Conservation (phyloP, 176 grass and related monocot species). For the Eremochloa ophiuroides region DNA sequence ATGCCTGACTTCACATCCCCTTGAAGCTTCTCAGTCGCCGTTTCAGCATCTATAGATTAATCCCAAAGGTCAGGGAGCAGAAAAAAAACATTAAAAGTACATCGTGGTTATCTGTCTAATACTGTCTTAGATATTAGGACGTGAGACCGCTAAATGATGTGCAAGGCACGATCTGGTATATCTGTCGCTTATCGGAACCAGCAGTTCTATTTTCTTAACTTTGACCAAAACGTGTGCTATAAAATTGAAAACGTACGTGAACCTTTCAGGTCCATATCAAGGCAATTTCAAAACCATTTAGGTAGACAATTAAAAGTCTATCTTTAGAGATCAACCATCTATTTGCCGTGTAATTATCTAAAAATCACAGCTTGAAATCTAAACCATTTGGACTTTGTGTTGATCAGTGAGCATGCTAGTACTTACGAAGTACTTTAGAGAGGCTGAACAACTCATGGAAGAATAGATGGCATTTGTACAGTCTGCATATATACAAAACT, state of each 20-base stretch:
- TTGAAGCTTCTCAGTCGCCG: constrained; percentile 22
- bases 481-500: not conserved
- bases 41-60: constrained; percentile 23
- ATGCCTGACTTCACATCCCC: constrained; percentile 34
- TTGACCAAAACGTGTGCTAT: not conserved
- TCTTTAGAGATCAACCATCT: not conserved
- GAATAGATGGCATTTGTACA: not conserved
- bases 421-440: not conserved
- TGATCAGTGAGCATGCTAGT: not conserved
- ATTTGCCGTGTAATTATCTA: not conserved
- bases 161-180: not conserved
- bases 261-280: not conserved
- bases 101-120: constrained; percentile 2
- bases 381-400: not conserved
- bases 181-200: not conserved
- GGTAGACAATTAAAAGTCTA: not conserved
- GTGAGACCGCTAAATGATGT: not conserved
- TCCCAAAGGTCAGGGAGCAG: constrained; percentile 5
- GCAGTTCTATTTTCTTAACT: constrained; percentile 6
- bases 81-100: constrained; percentile 17
- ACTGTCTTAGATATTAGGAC: not conserved
- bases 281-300: not conserved
- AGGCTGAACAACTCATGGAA: not conserved
- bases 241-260: not conserved
- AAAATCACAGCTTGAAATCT: not conserved